A percentile compares a stretch with the other conserved stretches of the same genome.
Evolutionary conservation across 805 yeast genomes (phyloP).

Genomic region (Candida railenensis): DNA sequence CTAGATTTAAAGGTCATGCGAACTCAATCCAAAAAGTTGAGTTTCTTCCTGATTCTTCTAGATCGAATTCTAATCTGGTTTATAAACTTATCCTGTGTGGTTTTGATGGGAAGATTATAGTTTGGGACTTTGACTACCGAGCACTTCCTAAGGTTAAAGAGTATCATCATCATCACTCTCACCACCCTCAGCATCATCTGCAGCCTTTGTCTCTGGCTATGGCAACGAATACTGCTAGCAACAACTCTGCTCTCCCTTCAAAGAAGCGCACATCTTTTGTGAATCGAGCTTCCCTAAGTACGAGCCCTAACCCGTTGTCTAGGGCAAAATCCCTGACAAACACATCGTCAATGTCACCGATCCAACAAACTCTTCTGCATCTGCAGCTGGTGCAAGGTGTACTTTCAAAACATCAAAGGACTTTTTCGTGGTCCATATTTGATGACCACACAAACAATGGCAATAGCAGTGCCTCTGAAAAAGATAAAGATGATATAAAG

Average conservation of each 20-base stretch:
- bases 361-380: neutral
- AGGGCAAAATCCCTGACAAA: neutral
- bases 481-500: neutral
- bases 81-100: conserved; percentile 40
- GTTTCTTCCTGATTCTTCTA: conserved; percentile 20
- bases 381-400: neutral
- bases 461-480: neutral
- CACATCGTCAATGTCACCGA: neutral
- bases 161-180: neutral
- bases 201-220: neutral
- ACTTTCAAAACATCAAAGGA: conserved; percentile 1
- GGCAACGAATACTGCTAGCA: neutral
- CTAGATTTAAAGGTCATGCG: conserved; percentile 39
- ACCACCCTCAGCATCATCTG: neutral
- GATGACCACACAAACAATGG: neutral
- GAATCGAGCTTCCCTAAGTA: neutral
- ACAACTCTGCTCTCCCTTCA: neutral
- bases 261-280: neutral
- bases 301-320: conserved; percentile 1
- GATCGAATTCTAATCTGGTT: conserved; percentile 10
- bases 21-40: conserved; percentile 31
- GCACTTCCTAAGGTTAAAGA: conserved; percentile 37
- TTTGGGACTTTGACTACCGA: conserved; percentile 45
- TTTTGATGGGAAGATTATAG: conserved; percentile 36
- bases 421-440: neutral